These are phyloP conservation scores for Posidonia oceanica DNA, from an alignment of 116 monocot species.

Conservation along the genomic window DNA sequence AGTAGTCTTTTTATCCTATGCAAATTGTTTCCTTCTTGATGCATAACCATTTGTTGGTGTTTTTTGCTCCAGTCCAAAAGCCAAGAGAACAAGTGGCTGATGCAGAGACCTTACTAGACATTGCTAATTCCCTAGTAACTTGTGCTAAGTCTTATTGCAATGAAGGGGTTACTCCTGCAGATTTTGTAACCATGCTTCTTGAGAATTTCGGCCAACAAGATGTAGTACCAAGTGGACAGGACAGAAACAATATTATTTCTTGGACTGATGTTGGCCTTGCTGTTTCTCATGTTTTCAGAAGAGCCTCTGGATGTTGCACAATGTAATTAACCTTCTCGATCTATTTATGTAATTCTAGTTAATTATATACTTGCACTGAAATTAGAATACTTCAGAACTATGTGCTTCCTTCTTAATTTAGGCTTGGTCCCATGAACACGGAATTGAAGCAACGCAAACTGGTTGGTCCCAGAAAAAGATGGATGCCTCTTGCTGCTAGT, in stretches of 20 bases:
- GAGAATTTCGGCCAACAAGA: constrained; percentile 35
- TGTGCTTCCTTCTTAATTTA: constrained; percentile 5
- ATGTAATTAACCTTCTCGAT: constrained; percentile 25
- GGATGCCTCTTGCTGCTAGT: constrained; percentile 35
- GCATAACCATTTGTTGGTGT: not conserved
- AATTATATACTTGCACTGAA: too few species aligned
- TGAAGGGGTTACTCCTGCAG: constrained; percentile 47
- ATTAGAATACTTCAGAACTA: not conserved
- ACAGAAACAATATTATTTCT: not conserved
- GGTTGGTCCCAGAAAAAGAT: constrained; percentile 31
- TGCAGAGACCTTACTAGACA: constrained; percentile 57
- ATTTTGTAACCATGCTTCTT: constrained; percentile 41
- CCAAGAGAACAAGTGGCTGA: constrained; percentile 75
- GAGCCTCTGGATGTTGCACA: constrained; percentile 41
- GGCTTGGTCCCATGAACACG: constrained; percentile 79
- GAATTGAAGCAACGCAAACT: constrained; percentile 65
- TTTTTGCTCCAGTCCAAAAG: constrained; percentile 37
- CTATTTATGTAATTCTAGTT: too few species aligned
- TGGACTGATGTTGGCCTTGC: constrained; percentile 43
- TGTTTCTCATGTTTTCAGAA: constrained; percentile 37
- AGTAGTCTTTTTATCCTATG: too few species aligned
- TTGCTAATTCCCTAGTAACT: constrained; percentile 43
- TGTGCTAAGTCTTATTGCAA: constrained; percentile 34
- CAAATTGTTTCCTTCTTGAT: too few species aligned
- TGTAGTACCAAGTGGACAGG: constrained; percentile 10